phyloP scores from a whole-genome alignment of 495 filamentous ascomycete genomes.

The Aspergillus ostianus region DNA sequence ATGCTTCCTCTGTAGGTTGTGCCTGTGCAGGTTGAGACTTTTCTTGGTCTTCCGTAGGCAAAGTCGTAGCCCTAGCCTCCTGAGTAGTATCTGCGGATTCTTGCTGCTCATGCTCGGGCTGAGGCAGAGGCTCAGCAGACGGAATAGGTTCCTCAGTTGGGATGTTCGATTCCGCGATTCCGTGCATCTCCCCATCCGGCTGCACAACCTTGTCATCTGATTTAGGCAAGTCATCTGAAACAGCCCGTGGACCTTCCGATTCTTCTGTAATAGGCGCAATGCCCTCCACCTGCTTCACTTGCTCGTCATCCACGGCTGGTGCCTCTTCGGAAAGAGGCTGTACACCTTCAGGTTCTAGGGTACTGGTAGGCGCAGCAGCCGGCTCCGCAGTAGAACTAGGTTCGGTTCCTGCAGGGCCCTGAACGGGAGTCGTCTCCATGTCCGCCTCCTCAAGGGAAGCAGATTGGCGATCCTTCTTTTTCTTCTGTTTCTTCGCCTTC shows the following conservation, averaged over 20 bases:
- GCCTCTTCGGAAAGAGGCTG: not conserved
- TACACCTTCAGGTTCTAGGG: not conserved
- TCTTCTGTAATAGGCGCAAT: not conserved
- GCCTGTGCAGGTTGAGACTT: conserved; percentile 8
- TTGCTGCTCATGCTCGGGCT: not conserved
- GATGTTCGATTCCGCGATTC: not conserved
- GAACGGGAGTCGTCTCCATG: conserved; percentile 12
- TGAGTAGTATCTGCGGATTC: not conserved
- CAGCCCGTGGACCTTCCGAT: not conserved
- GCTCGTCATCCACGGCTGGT: too few species aligned
- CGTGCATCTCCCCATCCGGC: not conserved
- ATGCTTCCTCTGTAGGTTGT: conserved; percentile 5
- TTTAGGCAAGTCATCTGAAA: not conserved
- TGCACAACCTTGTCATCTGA: not conserved
- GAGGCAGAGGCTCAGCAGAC: not conserved
- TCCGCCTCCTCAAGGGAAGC: conserved; percentile 8
- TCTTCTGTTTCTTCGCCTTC: conserved; percentile 24
- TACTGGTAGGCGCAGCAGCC: not conserved
- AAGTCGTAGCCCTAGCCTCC: too few species aligned
- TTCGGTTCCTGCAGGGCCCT: conserved; percentile 1
- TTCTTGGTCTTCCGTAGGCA: not conserved
- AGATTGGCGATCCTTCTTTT: conserved; percentile 22
- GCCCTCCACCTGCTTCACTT: too few species aligned
- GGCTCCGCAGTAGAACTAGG: not conserved
- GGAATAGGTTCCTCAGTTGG: not conserved